A percentile compares a stretch with the other conserved stretches of the same genome.
phyloP scores from a whole-genome alignment of 2,329 filamentous ascomycete genomes.

The Fusarium virguliforme region DNA sequence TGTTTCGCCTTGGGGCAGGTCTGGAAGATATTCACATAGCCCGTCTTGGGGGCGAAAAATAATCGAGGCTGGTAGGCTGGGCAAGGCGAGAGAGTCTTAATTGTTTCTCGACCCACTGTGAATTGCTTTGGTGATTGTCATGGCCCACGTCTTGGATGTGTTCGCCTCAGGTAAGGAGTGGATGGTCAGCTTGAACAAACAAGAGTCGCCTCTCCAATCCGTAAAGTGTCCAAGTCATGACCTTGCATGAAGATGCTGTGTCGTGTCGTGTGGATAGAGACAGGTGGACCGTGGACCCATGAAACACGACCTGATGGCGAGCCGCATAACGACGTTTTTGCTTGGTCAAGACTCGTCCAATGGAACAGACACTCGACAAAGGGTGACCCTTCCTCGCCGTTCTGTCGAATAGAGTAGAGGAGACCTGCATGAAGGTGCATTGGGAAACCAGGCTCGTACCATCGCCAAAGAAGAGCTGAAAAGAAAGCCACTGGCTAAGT shows the following conservation, averaged over 20 bases:
- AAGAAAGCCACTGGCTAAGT: conserved; percentile 8
- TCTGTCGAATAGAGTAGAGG: conserved; percentile 26
- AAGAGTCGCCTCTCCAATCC: conserved; percentile 12
- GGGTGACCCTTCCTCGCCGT: conserved; percentile 19
- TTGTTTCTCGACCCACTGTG: neutral
- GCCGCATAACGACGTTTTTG: conserved; percentile 38
- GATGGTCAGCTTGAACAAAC: conserved; percentile 11
- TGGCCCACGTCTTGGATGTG: neutral
- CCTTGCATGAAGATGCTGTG: conserved; percentile 21
- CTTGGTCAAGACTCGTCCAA: conserved; percentile 36
- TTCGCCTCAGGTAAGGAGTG: neutral
- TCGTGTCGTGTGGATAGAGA: conserved; percentile 32
- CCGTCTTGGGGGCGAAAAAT: too few relatives aligned
- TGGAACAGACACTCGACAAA: conserved; percentile 28
- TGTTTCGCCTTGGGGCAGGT: neutral
- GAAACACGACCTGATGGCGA: conserved; percentile 44
- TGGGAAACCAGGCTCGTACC: conserved; percentile 13
- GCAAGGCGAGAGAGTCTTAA: too few relatives aligned
- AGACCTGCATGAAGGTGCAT: conserved; percentile 22
- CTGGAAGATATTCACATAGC: conserved; percentile 3
- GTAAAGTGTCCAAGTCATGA: conserved; percentile 16
- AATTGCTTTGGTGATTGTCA: conserved; percentile 18
- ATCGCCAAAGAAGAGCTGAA: conserved; percentile 18
- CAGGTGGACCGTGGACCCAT: conserved; percentile 36
- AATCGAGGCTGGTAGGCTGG: too few relatives aligned